These are phyloP conservation scores for Fragaria vesca DNA, from an alignment of 306 rosid species.

Conservation along the genomic window DNA sequence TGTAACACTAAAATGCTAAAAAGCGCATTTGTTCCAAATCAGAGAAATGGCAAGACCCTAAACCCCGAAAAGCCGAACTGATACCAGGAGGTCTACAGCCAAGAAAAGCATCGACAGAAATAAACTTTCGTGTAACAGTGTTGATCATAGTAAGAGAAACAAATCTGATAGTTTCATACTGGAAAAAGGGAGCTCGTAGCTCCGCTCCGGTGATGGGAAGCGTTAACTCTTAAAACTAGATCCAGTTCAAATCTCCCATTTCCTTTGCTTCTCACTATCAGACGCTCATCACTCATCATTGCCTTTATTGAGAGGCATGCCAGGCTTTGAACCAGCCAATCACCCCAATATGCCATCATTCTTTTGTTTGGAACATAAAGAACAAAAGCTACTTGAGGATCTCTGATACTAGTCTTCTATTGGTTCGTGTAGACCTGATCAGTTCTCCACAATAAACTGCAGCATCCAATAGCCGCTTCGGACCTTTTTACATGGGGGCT, in stretches of 20 bases:
- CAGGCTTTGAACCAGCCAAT: neutral
- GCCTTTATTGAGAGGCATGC: neutral
- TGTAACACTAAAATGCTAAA: neutral
- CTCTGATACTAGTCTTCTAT: neutral
- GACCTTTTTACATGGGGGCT: constrained; percentile 26
- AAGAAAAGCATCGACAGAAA: neutral
- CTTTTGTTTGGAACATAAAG: neutral
- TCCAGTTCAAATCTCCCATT: neutral
- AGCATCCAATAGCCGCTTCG: constrained; percentile 22
- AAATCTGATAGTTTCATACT: neutral
- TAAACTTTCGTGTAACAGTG: neutral
- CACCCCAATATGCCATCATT: neutral
- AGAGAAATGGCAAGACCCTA: neutral
- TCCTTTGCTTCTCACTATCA: neutral
- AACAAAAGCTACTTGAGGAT: neutral
- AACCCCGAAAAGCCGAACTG: neutral
- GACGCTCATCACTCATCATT: neutral
- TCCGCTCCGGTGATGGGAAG: neutral
- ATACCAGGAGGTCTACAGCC: neutral
- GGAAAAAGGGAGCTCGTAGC: neutral
- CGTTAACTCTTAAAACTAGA: neutral
- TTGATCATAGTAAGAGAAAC: neutral
- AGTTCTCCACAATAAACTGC: constrained; percentile 1
- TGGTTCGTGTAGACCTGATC: constrained; percentile 6
- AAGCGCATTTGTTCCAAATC: neutral